A percentile compares a stretch with the other conserved stretches of the same genome.
These are phyloP conservation scores for Dimargaris cristalligena DNA, from an alignment of 192 early-diverging fungal genomes.

Conservation along the genomic window DNA sequence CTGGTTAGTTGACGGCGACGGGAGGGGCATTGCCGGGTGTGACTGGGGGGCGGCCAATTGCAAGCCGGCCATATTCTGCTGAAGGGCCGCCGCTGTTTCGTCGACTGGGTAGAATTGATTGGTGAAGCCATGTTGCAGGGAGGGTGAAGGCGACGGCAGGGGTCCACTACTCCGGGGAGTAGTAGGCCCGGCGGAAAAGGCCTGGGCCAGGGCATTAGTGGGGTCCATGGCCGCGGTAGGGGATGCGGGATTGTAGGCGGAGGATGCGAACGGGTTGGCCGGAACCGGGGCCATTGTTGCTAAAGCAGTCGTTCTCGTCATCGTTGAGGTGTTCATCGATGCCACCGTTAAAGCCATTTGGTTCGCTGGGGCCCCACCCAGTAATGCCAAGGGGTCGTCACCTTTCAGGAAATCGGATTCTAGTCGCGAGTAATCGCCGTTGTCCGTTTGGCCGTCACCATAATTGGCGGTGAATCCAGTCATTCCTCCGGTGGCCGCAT, in stretches of 20 bases:
- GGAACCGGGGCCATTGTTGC: background rate
- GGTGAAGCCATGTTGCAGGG: too few relatives aligned
- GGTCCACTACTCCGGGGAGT: background rate
- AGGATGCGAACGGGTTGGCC: background rate
- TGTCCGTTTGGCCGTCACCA: conserved; percentile 13
- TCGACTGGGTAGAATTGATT: conserved; percentile 4
- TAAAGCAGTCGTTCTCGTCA: too few relatives aligned
- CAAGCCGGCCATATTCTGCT: background rate
- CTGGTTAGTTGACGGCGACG: too few relatives aligned
- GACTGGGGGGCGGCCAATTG: background rate
- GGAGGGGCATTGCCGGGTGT: too few relatives aligned
- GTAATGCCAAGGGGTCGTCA: background rate
- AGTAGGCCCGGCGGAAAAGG: background rate
- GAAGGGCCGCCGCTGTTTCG: background rate
- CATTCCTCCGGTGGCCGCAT: conserved; percentile 21
- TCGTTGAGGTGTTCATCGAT: too few relatives aligned
- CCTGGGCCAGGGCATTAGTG: too few relatives aligned
- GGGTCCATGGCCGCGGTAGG: background rate
- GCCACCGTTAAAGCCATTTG: too few relatives aligned
- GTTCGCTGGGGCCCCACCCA: background rate
- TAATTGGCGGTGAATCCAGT: conserved; percentile 29
- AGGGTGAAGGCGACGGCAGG: background rate
- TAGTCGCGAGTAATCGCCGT: background rate
- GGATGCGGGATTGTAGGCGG: background rate
- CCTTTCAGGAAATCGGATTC: conserved; percentile 9